Evolutionary conservation across 164 flowering plant genomes (phyloP).

Genomic region (Magnolia kwangsiensis): DNA sequence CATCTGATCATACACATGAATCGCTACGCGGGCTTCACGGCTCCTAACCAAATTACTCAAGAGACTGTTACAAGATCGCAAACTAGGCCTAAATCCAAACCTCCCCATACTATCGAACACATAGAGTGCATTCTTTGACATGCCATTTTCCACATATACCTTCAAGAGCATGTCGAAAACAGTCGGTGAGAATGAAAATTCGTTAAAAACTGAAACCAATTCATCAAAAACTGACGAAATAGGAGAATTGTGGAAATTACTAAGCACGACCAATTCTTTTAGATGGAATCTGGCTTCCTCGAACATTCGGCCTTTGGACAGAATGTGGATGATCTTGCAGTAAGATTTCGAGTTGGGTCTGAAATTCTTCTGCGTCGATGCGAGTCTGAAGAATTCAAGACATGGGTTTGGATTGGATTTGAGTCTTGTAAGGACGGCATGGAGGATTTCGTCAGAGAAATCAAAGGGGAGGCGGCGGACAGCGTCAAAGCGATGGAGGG

Average conservation of each 20-base stretch:
- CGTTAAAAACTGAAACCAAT: slow-evolving; percentile 55
- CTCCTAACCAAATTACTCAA: slow-evolving; percentile 59
- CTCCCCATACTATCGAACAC: slow-evolving; percentile 87
- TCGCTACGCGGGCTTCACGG: slow-evolving; percentile 31
- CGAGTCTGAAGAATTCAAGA: slow-evolving; percentile 53
- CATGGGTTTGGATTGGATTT: slow-evolving; percentile 49
- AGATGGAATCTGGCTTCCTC: slow-evolving; percentile 47
- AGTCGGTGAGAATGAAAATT: slow-evolving; percentile 56
- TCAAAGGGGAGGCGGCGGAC: slow-evolving; percentile 41
- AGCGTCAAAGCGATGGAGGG: slow-evolving; percentile 46
- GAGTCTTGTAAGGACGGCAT: slow-evolving; percentile 51
- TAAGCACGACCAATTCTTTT: slow-evolving; percentile 40
- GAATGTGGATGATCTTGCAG: slow-evolving; percentile 65
- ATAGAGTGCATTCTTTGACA: slow-evolving; percentile 54
- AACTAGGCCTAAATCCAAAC: slow-evolving; percentile 61
- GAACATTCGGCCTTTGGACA: slow-evolving; percentile 60
- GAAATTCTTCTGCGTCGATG: slow-evolving; percentile 44
- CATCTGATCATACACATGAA: slow-evolving; percentile 67
- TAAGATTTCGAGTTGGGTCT: slow-evolving; percentile 55
- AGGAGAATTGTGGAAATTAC: slow-evolving; percentile 14
- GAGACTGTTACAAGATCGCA: slow-evolving; percentile 77
- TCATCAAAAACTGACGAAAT: slow-evolving; percentile 45
- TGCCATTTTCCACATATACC: slow-evolving; percentile 56
- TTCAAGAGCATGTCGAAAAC: slow-evolving; percentile 91
- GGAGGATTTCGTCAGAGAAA: slow-evolving; percentile 60